A percentile compares a stretch with the other conserved stretches of the same genome.
Conservation (phyloP, 1,284 basidiomycete species). For the Boletellus dicymbophilus region DNA sequence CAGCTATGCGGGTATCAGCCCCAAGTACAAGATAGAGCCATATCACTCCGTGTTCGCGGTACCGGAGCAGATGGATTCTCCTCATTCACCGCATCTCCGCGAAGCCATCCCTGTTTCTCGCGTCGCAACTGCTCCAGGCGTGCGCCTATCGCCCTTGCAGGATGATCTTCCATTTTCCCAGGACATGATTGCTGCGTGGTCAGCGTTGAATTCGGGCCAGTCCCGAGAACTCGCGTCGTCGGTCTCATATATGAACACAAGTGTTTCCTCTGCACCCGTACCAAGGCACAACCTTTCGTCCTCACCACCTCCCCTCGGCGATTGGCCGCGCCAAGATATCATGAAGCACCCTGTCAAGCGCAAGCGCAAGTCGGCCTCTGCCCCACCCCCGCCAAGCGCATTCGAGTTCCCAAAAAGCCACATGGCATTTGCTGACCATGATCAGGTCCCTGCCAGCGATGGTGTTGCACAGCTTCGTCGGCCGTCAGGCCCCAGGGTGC, state of each 20-base stretch:
- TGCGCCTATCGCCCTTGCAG: constrained; percentile 9
- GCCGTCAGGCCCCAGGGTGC: constrained; percentile 36
- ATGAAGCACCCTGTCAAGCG: constrained; percentile 37
- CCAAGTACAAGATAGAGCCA: constrained; percentile 51
- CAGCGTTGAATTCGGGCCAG: constrained; percentile 7
- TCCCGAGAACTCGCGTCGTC: constrained; percentile 11
- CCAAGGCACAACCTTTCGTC: constrained; percentile 15
- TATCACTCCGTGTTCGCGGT: constrained; percentile 31
- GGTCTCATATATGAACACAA: constrained; percentile 34
- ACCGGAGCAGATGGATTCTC: constrained; percentile 26
- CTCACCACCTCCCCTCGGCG: constrained; percentile 50
- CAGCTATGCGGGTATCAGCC: constrained; percentile 39
- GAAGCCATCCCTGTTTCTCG: constrained; percentile 26
- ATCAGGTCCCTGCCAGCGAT: no score
- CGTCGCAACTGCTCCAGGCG: background rate
- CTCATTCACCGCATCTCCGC: constrained; percentile 19
- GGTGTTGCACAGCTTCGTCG: constrained; percentile 30
- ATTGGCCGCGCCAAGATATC: constrained; percentile 56
- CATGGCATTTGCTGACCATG: no score
- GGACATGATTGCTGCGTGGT: background rate
- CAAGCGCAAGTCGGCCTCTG: constrained; percentile 34
- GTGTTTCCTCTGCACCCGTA: constrained; percentile 23
- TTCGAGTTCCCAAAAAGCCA: constrained; percentile 22
- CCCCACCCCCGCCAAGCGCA: constrained; percentile 24
- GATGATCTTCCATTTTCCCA: constrained; percentile 10